Conservation (phyloP, 2,329 filamentous ascomycete species). For the Sclerotinia subarctica region DNA sequence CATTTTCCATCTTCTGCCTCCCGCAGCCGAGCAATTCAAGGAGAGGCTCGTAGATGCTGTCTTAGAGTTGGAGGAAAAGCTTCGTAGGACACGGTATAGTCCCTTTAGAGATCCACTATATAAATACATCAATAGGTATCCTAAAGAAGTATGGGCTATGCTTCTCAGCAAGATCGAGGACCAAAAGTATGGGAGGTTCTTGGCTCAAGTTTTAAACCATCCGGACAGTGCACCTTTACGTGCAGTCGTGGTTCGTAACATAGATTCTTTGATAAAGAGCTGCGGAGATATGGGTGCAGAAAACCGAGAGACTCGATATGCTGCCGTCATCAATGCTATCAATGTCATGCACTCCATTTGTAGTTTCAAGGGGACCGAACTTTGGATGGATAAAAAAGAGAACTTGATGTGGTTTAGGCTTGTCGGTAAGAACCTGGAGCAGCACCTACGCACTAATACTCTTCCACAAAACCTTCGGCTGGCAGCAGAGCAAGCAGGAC, state of each 20-base stretch:
- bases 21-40: constrained; percentile 87
- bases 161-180: constrained; percentile 79
- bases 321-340: constrained; percentile 80
- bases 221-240: constrained; percentile 71
- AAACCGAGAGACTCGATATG: constrained; percentile 64
- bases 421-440: constrained; percentile 75
- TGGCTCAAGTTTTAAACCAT: constrained; percentile 81
- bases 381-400: constrained; percentile 70
- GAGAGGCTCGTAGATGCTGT: constrained; percentile 85
- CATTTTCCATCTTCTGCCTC: constrained; percentile 92
- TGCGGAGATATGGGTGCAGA: constrained; percentile 62
- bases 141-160: constrained; percentile 79
- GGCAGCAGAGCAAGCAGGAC: constrained; percentile 81
- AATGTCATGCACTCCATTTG: constrained; percentile 79
- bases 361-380: constrained; percentile 56
- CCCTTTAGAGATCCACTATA: constrained; percentile 89
- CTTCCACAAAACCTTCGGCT: constrained; percentile 72
- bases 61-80: constrained; percentile 79
- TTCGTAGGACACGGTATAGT: constrained; percentile 84
- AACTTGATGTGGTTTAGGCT: constrained; percentile 58
- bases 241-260: constrained; percentile 68
- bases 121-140: constrained; percentile 90
- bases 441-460: constrained; percentile 65
- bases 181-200: constrained; percentile 82
- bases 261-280: constrained; percentile 66